Evolutionary conservation across 129 eudicot genomes (phyloP).

Genomic region (Scalesia atractyloides): DNA sequence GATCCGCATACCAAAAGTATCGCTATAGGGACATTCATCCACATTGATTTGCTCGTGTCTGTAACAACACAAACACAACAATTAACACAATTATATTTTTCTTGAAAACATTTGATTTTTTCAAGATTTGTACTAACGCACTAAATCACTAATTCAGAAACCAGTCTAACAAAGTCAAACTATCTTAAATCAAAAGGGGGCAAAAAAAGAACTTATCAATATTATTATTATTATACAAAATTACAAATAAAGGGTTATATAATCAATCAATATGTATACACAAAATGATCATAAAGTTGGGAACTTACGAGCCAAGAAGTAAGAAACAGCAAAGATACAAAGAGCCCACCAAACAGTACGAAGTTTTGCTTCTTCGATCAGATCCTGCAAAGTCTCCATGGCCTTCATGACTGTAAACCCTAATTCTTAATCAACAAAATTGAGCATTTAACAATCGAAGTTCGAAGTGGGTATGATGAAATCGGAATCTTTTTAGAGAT

Average conservation of each 20-base stretch:
- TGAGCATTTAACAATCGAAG: conserved; percentile 6
- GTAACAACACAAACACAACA: conserved; percentile 37
- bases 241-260: neutral
- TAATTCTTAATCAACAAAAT: conserved; percentile 18
- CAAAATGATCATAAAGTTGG: conserved; percentile 2
- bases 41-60: conserved; percentile 99
- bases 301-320: conserved; percentile 87
- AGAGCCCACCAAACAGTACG: conserved; percentile 94
- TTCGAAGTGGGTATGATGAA: neutral
- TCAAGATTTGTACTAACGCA: conserved; percentile 5
- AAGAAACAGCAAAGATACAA: conserved; percentile 71
- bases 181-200: neutral
- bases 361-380: conserved; percentile 90
- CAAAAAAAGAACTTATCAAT: neutral
- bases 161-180: neutral
- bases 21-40: conserved; percentile 92
- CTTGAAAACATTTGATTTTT: conserved; percentile 7
- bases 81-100: conserved; percentile 1
- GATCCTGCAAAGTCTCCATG: conserved; percentile 80
- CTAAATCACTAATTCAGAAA: neutral
- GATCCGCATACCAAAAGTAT: conserved; percentile 65
- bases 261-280: neutral
- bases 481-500: conserved; percentile 21
- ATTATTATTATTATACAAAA: too few relatives aligned
- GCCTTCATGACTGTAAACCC: conserved; percentile 49